Base-by-base conservation (phyloP, 352 stramenopile species). In the Phytopythium oedochilum region DNA sequence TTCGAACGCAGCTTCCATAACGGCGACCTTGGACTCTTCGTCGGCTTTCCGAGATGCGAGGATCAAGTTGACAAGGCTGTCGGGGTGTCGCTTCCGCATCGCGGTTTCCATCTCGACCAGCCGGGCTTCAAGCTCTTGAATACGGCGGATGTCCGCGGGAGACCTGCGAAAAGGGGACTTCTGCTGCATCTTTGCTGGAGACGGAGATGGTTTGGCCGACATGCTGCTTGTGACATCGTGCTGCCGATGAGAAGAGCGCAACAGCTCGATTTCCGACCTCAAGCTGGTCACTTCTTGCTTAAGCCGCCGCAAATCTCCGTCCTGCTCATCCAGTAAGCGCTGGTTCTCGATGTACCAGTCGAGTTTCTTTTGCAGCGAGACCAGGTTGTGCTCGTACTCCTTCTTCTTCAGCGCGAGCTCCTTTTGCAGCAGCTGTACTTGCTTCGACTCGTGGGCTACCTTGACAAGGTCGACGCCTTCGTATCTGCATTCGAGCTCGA, bases 321-420 rank as follows among this genome's bases (percentile, higher is more conserved):
- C 83, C 55, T 94, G 83, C 10, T 83, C 80, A 29, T 94, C 83
- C 3, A 93, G 52, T n/a, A 92, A 47, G 5, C 78, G 60, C 53
- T 94, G 85, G 51, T 94, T 94, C 39, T 80, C 71, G 15, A 93
- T 77, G 36, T 94, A 94, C 85, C 85, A 94, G 38, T 92, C 81
- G 15, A 94, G 48, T 29, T 93, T 94, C 54, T 89, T 84, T 48
- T 94, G 80, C 18, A 94, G 56, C 23, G 60, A 60, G n/a, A 22
- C 43, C 9, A 91, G 39, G 18, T 71, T 61, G 57, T 75, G 77
- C 1, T 73, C 47, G 26, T 78, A 68, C n/a, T 89, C 71, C 43
- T 72, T 79, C 49, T 84, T 75, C 52, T 60, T 53, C 8, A 73
- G 17, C 18, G 67, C 53, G 29, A 90, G 25, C 34, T 88, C 64